These are phyloP conservation scores for Apiotrichum montevideense DNA, from an alignment of 1,284 basidiomycete species.

Conservation along the genomic window DNA sequence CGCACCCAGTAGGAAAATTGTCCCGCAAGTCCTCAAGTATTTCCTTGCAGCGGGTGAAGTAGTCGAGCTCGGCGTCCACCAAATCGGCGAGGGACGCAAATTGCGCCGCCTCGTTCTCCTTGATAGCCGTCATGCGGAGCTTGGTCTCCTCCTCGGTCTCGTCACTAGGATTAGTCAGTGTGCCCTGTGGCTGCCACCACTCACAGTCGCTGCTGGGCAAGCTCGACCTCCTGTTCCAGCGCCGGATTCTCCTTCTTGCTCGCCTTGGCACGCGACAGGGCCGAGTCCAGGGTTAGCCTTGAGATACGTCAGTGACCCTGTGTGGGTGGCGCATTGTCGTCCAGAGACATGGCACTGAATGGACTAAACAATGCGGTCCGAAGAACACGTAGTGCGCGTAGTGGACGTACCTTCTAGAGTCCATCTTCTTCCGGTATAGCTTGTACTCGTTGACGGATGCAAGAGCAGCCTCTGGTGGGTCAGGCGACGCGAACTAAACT, in stretches of 20 bases:
- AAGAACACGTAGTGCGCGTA: background rate
- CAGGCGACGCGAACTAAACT: background rate
- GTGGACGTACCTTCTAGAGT: constrained; percentile 60
- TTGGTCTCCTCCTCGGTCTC: constrained; percentile 73
- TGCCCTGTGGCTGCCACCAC: constrained; percentile 31
- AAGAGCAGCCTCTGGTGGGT: constrained; percentile 49
- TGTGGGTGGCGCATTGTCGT: too few relatives aligned
- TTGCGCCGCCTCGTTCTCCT: constrained; percentile 66
- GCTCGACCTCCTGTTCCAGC: constrained; percentile 68
- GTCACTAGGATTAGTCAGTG: constrained; percentile 52
- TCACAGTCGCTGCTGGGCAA: constrained; percentile 65
- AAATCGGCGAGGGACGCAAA: constrained; percentile 60
- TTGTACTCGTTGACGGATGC: constrained; percentile 45
- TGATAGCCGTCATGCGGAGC: constrained; percentile 64
- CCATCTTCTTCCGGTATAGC: constrained; percentile 54
- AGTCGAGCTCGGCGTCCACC: constrained; percentile 66
- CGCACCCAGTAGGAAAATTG: constrained; percentile 59
- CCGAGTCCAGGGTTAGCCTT: constrained; percentile 70
- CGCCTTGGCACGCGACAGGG: constrained; percentile 59
- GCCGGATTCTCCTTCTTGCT: constrained; percentile 58
- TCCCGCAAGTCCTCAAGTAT: constrained; percentile 61
- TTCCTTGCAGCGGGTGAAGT: constrained; percentile 62
- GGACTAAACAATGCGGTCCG: background rate
- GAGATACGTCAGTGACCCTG: constrained; percentile 5
- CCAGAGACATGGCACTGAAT: too few relatives aligned